Base-by-base conservation (phyloP, 2,329 filamentous ascomycete genomes). In the Plenodomus biglobosus region DNA sequence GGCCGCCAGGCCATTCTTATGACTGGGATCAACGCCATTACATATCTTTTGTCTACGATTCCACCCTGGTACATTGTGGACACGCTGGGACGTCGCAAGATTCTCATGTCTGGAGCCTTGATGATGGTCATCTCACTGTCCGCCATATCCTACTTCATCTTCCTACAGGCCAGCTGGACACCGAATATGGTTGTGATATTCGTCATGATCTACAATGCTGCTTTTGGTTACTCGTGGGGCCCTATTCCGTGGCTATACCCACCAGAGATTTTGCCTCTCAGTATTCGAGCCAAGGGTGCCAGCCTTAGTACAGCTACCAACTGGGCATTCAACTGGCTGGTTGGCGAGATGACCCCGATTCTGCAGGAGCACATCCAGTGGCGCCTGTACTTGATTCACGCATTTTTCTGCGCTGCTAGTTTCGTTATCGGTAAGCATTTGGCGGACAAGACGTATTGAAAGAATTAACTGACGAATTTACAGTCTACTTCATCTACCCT, bases 241-340 rank as follows among this genome's bases (percentile, higher is more conserved):
- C 94, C 94, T 1, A 95, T 99, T 53, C 94, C 94, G 8, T 99
- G 94, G 94, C 78, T 99, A 15, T 97, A 97, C 71, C 94, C 94
- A 13, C 94, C 94, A n/a, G 94, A 99, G 79, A 99, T 99, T 75
- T 80, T 99, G 37, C 94, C 94, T 3, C 79, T 99, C 52, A 96
- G 91, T 77, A 96, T 97, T 69, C 86, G 94, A 64, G 95, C 92
- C 51, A 97, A 97, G 79, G 94, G 94, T 52, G 92, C 94, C 44
- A 96, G 91, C 80, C 75, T 99, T 70, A 96, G 92, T 52, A 97
- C 94, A 1, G 94, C 94, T 16, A 86, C 92, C 24, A 99, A 99
- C 70, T 99, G 94, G 94, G 91, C 92, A 1, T 96, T 94, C 75
- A 99, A 99, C 75, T 99, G 91, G 88, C 78, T 97, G 20, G 94